A percentile compares a stretch with the other conserved stretches of the same genome.
Conservation (phyloP, 192 early-diverging fungal species). For the Podila clonocystis region DNA sequence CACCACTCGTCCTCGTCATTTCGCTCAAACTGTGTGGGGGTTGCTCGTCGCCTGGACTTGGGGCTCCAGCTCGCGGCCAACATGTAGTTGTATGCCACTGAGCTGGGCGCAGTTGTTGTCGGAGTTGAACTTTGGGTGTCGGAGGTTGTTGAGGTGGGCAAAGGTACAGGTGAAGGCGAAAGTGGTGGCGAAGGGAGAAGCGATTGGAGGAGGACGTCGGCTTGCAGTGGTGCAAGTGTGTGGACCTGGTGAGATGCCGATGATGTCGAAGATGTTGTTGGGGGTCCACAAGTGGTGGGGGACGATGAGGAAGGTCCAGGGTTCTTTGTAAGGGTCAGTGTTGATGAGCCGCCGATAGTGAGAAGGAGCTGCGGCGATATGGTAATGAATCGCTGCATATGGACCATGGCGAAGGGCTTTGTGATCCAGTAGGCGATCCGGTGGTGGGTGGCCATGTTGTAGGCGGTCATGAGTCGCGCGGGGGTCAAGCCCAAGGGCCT, state of each 20-base stretch:
- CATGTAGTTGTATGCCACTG: conserved; percentile 40
- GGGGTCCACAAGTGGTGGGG: neutral
- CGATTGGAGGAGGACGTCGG: neutral
- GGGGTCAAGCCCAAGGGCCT: conserved; percentile 38
- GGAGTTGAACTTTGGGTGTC: neutral
- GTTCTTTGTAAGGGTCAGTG: neutral
- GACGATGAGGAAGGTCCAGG: neutral
- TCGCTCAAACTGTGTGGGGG: neutral
- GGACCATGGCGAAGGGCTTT: conserved; percentile 16
- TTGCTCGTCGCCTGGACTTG: conserved; percentile 16
- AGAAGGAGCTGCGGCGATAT: conserved; percentile 22
- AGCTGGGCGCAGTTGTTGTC: neutral
- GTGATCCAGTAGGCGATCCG: conserved; percentile 28
- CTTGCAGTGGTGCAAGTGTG: conserved; percentile 1
- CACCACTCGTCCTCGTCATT: too few species aligned
- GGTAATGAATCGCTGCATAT: conserved; percentile 34
- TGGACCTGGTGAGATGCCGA: conserved; percentile 11
- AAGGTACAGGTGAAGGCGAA: neutral
- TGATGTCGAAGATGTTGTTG: neutral
- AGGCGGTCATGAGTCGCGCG: conserved; percentile 24
- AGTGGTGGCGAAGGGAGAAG: neutral
- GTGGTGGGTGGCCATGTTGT: conserved; percentile 16
- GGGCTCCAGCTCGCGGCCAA: conserved; percentile 45
- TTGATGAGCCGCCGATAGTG: conserved; percentile 4
- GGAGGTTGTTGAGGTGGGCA: neutral